Evolutionary conservation across 805 yeast species (phyloP).

Genomic region (Yamadazyma endophytica): DNA sequence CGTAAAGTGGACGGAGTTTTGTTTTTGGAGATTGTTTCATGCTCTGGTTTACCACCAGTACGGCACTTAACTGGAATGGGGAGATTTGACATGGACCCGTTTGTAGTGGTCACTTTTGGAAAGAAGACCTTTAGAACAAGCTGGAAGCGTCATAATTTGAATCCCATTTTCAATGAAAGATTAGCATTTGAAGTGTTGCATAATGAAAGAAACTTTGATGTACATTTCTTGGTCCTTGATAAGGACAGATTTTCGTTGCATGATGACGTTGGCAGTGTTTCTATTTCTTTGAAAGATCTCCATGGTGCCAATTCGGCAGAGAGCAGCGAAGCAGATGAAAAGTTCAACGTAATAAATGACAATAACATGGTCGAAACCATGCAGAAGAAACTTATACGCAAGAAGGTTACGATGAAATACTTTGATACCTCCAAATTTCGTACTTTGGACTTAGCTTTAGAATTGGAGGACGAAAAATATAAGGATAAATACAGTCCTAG

Average conservation of each 20-base stretch:
- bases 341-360: conserved; percentile 17
- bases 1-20: conserved; percentile 60
- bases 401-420: conserved; percentile 21
- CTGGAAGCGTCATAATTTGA: conserved; percentile 74
- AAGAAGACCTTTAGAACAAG: conserved; percentile 82
- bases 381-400: conserved; percentile 11
- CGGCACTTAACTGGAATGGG: conserved; percentile 67
- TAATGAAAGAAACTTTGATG: conserved; percentile 59
- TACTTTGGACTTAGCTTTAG: conserved; percentile 35
- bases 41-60: conserved; percentile 75
- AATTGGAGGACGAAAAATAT: conserved; percentile 26
- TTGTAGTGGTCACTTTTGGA: conserved; percentile 87
- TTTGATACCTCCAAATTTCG: conserved; percentile 40
- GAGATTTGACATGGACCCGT: conserved; percentile 90
- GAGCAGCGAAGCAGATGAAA: conserved; percentile 9
- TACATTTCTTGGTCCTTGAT: conserved; percentile 74
- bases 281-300: conserved; percentile 52
- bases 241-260: conserved; percentile 80
- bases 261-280: conserved; percentile 71
- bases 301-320: conserved; percentile 6
- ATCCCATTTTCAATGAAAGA: conserved; percentile 79
- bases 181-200: conserved; percentile 72
- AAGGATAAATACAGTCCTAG: conserved; percentile 45
- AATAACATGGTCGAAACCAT: conserved; percentile 26
- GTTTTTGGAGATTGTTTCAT: conserved; percentile 70